Conservation (phyloP, 495 filamentous ascomycete genomes). For the Penicillium cinerascens region DNA sequence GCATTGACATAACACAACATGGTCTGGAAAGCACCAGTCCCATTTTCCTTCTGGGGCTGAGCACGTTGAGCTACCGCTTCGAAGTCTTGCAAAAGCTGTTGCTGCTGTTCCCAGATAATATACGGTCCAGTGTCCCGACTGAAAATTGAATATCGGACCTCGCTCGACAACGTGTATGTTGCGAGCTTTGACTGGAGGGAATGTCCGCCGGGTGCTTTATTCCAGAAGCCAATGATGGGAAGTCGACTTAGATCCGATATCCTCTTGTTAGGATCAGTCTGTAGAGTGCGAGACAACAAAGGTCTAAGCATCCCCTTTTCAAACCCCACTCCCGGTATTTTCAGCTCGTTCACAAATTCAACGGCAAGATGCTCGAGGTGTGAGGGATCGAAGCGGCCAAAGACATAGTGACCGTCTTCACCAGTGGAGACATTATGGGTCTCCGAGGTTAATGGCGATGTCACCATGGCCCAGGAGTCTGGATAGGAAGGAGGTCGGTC, state of each 20-base stretch:
- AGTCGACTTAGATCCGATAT: conserved; percentile 19
- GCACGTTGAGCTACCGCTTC: conserved; percentile 9
- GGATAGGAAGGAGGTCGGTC: conserved; percentile 5
- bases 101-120: conserved; percentile 30
- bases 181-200: conserved; percentile 24
- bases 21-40: conserved; percentile 22
- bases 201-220: conserved; percentile 14
- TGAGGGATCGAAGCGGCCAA: conserved; percentile 5
- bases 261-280: conserved; percentile 19
- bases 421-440: background rate
- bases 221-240: conserved; percentile 27
- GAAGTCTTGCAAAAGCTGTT: conserved; percentile 22
- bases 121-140: conserved; percentile 17
- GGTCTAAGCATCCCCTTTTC: conserved; percentile 19
- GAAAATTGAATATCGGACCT: conserved; percentile 20
- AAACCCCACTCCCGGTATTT: conserved; percentile 17
- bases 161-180: conserved; percentile 19
- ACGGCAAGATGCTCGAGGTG: conserved; percentile 13
- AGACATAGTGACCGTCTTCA: background rate
- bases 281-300: conserved; percentile 19
- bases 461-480: background rate
- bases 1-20: conserved; percentile 23
- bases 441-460: background rate
- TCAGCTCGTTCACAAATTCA: conserved; percentile 14
- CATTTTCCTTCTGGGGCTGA: conserved; percentile 6